phyloP scores from a whole-genome alignment of 2,329 filamentous ascomycete genomes.

The Botryosphaeria agaves region DNA sequence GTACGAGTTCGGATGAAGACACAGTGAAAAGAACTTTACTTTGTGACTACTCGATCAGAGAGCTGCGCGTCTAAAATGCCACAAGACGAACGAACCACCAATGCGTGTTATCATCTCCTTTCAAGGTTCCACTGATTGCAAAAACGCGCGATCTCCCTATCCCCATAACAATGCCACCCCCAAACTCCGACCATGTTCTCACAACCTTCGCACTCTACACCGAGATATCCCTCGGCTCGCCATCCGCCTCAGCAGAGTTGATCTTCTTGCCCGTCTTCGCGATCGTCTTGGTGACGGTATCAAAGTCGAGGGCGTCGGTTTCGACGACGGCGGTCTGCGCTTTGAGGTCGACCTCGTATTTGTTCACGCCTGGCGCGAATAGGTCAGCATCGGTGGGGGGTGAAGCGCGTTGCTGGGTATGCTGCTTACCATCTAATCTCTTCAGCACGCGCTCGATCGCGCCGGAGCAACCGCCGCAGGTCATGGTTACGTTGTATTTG shows the following conservation, averaged over 20 bases:
- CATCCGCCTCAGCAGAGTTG: constrained; percentile 58
- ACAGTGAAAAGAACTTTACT: too few relatives aligned
- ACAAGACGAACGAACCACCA: too few relatives aligned
- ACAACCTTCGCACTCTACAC: too few relatives aligned
- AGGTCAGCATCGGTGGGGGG: neutral
- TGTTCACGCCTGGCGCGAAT: constrained; percentile 53
- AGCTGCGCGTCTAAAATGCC: too few relatives aligned
- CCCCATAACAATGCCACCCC: constrained; percentile 2
- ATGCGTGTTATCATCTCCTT: too few relatives aligned
- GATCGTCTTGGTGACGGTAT: constrained; percentile 71
- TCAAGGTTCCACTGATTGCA: too few relatives aligned
- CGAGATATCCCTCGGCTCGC: constrained; percentile 22
- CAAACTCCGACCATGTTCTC: neutral
- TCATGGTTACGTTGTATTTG: constrained; percentile 91
- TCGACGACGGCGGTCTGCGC: constrained; percentile 68
- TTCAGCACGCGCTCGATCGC: constrained; percentile 83
- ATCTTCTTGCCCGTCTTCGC: constrained; percentile 92
- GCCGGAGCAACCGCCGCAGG: constrained; percentile 88
- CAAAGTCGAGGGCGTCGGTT: constrained; percentile 51
- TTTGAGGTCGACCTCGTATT: constrained; percentile 75
- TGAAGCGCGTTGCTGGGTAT: neutral
- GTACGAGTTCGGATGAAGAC: too few relatives aligned
- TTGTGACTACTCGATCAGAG: too few relatives aligned
- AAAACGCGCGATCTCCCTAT: too few relatives aligned
- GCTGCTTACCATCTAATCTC: constrained; percentile 66